A percentile compares a stretch with the other conserved stretches of the same genome.
Conservation (phyloP, 2,329 filamentous ascomycete genomes). For the Helotiales sp. region DNA sequence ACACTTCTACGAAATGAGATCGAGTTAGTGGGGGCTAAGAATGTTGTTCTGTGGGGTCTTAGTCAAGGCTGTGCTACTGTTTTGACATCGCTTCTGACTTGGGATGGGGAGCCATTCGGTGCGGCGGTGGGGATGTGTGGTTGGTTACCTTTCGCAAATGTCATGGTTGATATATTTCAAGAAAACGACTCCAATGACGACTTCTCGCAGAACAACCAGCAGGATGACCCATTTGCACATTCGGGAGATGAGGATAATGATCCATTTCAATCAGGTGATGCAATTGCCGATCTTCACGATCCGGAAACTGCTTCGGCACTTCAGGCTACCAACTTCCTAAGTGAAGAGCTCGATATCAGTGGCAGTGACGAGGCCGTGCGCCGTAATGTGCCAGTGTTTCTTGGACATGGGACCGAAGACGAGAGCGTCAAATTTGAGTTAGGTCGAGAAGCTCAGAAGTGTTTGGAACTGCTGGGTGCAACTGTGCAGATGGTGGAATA, state of each 20-base stretch:
- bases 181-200: conserved; percentile 3
- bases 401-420: conserved; percentile 55
- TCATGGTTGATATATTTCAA: conserved; percentile 33
- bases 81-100: conserved; percentile 50
- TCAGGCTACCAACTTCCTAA: conserved; percentile 21
- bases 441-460: conserved; percentile 44
- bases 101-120: conserved; percentile 48
- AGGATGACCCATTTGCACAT: conserved; percentile 1
- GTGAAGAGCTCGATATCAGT: conserved; percentile 30
- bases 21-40: conserved; percentile 44
- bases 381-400: conserved; percentile 48
- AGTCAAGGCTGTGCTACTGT: conserved; percentile 60
- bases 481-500: conserved; percentile 48
- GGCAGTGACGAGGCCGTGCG: background rate
- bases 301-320: background rate
- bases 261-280: background rate
- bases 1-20: conserved; percentile 47
- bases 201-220: conserved; percentile 8
- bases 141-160: conserved; percentile 50
- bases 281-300: background rate
- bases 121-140: conserved; percentile 52
- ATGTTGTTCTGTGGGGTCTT: conserved; percentile 54
- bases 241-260: conserved; percentile 23
- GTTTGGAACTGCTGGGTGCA: conserved; percentile 46
- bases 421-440: conserved; percentile 47